Conservation (phyloP, 2,329 filamentous ascomycete genomes). For the Raffaelea ambrosiae region DNA sequence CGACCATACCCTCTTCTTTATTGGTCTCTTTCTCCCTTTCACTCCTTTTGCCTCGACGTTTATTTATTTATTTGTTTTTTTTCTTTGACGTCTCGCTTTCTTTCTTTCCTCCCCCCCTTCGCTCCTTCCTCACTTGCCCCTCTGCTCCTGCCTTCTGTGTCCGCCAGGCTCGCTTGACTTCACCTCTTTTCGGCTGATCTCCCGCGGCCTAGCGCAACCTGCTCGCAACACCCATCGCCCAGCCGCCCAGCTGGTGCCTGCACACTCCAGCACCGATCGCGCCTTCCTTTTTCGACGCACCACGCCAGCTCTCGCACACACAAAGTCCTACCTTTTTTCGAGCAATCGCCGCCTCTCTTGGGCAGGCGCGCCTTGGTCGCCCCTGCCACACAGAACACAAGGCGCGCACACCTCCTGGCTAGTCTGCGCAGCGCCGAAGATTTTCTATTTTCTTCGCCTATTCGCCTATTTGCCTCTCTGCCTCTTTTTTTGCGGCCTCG, state of each 20-base stretch:
- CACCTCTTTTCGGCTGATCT: constrained; percentile 7
- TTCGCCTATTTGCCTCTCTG: not conserved
- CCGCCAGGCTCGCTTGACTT: not conserved
- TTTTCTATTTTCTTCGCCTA: not conserved
- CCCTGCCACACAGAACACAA: too few relatives aligned
- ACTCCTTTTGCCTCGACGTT: not conserved
- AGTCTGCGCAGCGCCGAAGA: too few relatives aligned
- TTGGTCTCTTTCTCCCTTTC: too few relatives aligned
- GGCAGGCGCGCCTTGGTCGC: not conserved
- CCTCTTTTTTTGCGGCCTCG: not conserved
- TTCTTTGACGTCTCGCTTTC: not conserved
- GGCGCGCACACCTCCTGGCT: too few relatives aligned
- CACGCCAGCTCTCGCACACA: too few relatives aligned
- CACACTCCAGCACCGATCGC: not conserved
- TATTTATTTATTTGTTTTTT: not conserved
- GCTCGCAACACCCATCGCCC: too few relatives aligned
- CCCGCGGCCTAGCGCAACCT: constrained; percentile 6
- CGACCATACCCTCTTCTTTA: too few relatives aligned
- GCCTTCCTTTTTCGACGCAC: constrained; percentile 5
- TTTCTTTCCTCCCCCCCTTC: not conserved
- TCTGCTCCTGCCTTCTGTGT: not conserved
- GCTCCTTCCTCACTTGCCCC: not conserved
- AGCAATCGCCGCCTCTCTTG: not conserved
- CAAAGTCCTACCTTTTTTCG: too few relatives aligned
- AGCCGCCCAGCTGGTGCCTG: not conserved